Conservation (phyloP, 1,284 basidiomycete genomes). For the Ceratobasidium sp. region DNA sequence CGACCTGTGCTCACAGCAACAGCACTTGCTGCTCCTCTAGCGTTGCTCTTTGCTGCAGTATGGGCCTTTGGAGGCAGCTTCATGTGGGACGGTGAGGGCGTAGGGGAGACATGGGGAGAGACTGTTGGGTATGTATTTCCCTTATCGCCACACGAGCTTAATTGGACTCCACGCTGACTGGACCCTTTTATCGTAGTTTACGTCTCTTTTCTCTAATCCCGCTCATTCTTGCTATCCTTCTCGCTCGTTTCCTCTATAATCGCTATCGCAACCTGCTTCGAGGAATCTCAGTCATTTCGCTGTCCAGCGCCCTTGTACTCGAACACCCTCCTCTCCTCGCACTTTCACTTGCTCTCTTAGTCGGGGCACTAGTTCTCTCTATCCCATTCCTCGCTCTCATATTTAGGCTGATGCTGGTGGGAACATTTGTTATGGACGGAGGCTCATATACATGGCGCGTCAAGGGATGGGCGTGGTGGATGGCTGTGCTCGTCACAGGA, state of each 20-base stretch:
- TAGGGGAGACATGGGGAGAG: slow-evolving; percentile 80
- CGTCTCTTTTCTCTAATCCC: slow-evolving; percentile 85
- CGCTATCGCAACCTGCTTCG: slow-evolving; percentile 70
- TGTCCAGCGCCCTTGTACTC: slow-evolving; percentile 83
- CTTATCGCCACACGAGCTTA: slow-evolving; percentile 19
- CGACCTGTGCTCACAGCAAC: slow-evolving; percentile 86
- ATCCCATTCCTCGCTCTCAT: slow-evolving; percentile 89
- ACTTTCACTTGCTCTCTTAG: slow-evolving; percentile 83
- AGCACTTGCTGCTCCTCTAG: slow-evolving; percentile 83
- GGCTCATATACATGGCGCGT: slow-evolving; percentile 77
- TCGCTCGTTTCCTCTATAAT: slow-evolving; percentile 77
- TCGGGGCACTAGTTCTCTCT: slow-evolving; percentile 77
- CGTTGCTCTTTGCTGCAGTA: slow-evolving; percentile 83
- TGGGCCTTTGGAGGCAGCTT: slow-evolving; percentile 94
- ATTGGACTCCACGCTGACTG: background rate
- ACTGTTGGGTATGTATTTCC: slow-evolving; percentile 76
- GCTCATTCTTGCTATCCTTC: slow-evolving; percentile 76
- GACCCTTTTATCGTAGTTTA: slow-evolving; percentile 61
- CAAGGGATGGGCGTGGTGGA: slow-evolving; percentile 84
- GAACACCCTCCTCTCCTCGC: slow-evolving; percentile 85
- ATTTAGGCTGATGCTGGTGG: slow-evolving; percentile 84
- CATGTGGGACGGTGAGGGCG: slow-evolving; percentile 79
- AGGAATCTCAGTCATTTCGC: slow-evolving; percentile 81
- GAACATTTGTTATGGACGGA: slow-evolving; percentile 67
- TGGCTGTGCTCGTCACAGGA: slow-evolving; percentile 75